Conservation (phyloP, 1,139 yeast genomes). For the Yamadazyma oceani region DNA sequence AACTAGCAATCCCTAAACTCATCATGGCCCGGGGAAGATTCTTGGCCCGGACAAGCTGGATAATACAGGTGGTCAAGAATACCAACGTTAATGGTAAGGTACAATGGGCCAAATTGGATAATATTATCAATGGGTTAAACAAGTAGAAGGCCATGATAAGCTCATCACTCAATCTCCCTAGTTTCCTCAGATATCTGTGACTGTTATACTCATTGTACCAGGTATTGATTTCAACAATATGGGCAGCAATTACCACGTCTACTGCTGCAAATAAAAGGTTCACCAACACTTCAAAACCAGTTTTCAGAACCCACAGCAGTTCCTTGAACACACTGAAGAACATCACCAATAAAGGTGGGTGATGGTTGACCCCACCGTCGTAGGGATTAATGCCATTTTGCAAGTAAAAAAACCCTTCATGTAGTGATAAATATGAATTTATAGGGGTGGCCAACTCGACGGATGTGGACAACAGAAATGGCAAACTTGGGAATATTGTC, state of each 20-base stretch:
- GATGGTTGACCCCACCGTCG: conserved; percentile 85
- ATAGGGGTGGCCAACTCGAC: conserved; percentile 83
- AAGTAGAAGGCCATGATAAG: conserved; percentile 63
- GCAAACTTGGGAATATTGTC: conserved; percentile 31
- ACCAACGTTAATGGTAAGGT: conserved; percentile 63
- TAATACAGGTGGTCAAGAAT: conserved; percentile 51
- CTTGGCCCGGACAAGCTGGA: conserved; percentile 42
- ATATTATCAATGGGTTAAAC: conserved; percentile 74
- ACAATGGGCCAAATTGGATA: conserved; percentile 70
- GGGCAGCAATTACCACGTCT: conserved; percentile 44
- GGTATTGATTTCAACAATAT: conserved; percentile 39
- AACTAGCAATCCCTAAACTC: conserved; percentile 61
- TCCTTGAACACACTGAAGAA: conserved; percentile 27
- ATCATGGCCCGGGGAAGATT: conserved; percentile 48
- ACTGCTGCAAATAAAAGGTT: conserved; percentile 38
- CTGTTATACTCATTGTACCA: conserved; percentile 39
- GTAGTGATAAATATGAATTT: conserved; percentile 62
- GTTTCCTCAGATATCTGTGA: conserved; percentile 17
- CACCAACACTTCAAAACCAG: conserved; percentile 10
- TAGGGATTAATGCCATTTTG: conserved; percentile 66
- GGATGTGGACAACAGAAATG: conserved; percentile 29
- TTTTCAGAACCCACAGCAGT: conserved; percentile 18
- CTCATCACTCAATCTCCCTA: conserved; percentile 35
- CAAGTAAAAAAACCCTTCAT: conserved; percentile 77
- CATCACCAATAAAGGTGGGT: conserved; percentile 69